phyloP scores from a whole-genome alignment of 208 protist genomes.

The Leishmania lainsoni region DNA sequence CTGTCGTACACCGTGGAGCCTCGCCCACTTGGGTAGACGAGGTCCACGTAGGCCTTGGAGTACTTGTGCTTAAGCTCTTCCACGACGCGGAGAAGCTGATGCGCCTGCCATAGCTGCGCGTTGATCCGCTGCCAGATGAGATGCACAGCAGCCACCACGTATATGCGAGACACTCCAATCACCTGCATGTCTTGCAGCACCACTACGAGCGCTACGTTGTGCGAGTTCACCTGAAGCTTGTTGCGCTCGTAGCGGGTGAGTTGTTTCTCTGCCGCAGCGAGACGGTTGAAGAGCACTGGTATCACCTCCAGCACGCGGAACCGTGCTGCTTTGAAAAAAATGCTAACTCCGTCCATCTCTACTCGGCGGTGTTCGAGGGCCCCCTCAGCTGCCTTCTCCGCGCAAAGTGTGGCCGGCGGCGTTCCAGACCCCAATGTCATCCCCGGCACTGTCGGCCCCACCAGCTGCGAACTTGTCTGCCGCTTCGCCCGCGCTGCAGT shows the following conservation, averaged over 20 bases:
- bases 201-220: slow-evolving; percentile 84
- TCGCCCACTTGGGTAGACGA: not conserved
- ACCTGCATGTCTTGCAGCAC: slow-evolving; percentile 67
- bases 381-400: slow-evolving; percentile 2
- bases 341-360: slow-evolving; percentile 86
- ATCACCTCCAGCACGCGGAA: slow-evolving; percentile 66
- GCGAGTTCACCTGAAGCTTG: slow-evolving; percentile 66
- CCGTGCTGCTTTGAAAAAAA: slow-evolving; percentile 69
- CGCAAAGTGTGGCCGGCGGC: not conserved
- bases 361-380: slow-evolving; percentile 30
- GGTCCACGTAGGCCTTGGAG: slow-evolving; percentile 22
- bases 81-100: slow-evolving; percentile 56
- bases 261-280: slow-evolving; percentile 52
- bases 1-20: slow-evolving; percentile 9
- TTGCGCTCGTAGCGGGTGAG: slow-evolving; percentile 69
- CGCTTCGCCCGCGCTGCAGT: not conserved
- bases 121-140: slow-evolving; percentile 80
- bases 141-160: slow-evolving; percentile 75
- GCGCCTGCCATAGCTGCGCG: slow-evolving; percentile 85
- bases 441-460: not conserved
- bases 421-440: not conserved
- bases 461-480: not conserved
- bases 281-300: slow-evolving; percentile 72
- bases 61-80: slow-evolving; percentile 74
- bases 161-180: slow-evolving; percentile 35